These are phyloP conservation scores for Kurtzmaniella quercitrusa DNA, from an alignment of 1,139 yeast genomes.

Conservation along the genomic window DNA sequence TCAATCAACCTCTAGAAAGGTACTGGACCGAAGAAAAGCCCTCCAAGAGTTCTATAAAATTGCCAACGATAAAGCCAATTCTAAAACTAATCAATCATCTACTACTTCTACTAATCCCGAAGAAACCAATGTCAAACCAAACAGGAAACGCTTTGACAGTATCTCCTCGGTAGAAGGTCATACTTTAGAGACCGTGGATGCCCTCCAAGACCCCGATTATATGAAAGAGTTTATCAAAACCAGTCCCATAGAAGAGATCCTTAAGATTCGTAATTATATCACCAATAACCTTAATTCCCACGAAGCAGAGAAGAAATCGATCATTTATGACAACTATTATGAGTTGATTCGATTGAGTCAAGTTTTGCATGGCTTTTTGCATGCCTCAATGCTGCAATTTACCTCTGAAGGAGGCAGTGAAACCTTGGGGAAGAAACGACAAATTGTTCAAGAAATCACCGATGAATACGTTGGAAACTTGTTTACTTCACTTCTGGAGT, in stretches of 20 bases:
- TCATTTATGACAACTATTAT: conserved; percentile 45
- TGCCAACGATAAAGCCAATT: neutral
- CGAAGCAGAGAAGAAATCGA: conserved; percentile 41
- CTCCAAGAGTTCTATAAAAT: conserved; percentile 39
- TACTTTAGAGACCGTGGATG: conserved; percentile 5
- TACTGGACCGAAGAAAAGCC: conserved; percentile 40
- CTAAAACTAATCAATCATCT: neutral
- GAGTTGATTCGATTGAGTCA: conserved; percentile 41
- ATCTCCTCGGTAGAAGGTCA: neutral
- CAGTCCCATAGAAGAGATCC: conserved; percentile 31
- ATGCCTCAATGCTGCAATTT: conserved; percentile 12
- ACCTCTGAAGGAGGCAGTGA: conserved; percentile 5
- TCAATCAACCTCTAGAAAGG: conserved; percentile 17
- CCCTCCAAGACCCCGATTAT: conserved; percentile 19
- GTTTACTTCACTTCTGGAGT: conserved; percentile 23
- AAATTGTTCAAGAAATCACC: conserved; percentile 7
- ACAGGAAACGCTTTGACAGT: neutral
- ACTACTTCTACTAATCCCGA: no score
- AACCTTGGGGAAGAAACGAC: conserved; percentile 3
- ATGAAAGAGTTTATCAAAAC: conserved; percentile 30
- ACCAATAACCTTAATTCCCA: conserved; percentile 31
- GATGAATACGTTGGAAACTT: conserved; percentile 23
- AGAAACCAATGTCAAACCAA: neutral
- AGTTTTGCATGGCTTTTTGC: conserved; percentile 28
- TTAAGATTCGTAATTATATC: conserved; percentile 31